Conservation (phyloP, 1,284 basidiomycete genomes). For the Rhizopogon hawkerae region DNA sequence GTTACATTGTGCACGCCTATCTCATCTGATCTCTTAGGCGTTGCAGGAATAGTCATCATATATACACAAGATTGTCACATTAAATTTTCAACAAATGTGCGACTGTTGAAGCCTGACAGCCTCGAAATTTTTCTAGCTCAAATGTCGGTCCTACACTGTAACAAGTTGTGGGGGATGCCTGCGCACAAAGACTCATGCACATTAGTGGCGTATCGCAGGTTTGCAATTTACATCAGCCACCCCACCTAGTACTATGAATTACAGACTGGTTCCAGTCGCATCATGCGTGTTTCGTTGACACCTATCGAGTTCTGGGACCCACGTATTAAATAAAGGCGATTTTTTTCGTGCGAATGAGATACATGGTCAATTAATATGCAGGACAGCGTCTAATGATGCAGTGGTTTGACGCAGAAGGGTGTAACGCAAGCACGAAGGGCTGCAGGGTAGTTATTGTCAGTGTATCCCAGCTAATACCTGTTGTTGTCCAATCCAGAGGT, state of each 20-base stretch:
- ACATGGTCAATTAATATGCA: neutral
- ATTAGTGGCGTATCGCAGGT: neutral
- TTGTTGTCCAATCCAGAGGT: constrained; percentile 10
- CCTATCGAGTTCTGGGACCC: neutral
- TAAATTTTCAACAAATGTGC: too few species aligned
- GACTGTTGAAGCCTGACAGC: too few species aligned
- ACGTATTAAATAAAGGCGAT: neutral
- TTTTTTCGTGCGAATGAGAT: too few species aligned
- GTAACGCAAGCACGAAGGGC: neutral
- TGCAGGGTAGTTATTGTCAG: constrained; percentile 6
- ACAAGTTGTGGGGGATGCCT: neutral
- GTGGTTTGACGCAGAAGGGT: neutral
- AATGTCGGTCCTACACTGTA: neutral
- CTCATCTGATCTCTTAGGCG: too few species aligned
- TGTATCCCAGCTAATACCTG: constrained; percentile 21
- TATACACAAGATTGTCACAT: too few species aligned
- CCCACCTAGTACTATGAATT: too few species aligned
- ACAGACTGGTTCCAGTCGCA: too few species aligned
- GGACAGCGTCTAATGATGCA: neutral
- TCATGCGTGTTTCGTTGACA: too few species aligned
- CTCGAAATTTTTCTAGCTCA: too few species aligned
- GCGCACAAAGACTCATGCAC: neutral
- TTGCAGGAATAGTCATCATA: too few species aligned
- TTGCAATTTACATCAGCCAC: neutral
- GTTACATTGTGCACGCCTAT: too few species aligned